phyloP scores from a whole-genome alignment of 352 stramenopile genomes.

The Globisporangium sylvaticum region DNA sequence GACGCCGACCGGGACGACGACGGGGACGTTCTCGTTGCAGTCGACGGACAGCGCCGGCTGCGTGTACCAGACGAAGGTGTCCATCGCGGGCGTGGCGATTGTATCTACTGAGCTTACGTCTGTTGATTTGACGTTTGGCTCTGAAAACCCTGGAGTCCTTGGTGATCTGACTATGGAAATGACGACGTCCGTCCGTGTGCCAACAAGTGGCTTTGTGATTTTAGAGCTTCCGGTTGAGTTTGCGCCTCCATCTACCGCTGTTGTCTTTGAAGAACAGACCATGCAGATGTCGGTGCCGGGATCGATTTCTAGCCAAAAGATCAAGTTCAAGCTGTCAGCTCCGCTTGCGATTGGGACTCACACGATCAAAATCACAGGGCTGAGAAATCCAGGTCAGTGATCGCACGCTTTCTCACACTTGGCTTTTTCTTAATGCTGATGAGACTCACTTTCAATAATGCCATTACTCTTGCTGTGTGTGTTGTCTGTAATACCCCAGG shows the following conservation, averaged over 20 bases:
- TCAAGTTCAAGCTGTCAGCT: background rate
- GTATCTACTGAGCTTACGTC: slow-evolving; percentile 16
- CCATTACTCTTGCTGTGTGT: background rate
- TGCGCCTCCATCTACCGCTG: background rate
- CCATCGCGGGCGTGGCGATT: slow-evolving; percentile 28
- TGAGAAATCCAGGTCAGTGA: slow-evolving; percentile 6
- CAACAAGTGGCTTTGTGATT: slow-evolving; percentile 22
- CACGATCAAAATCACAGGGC: slow-evolving; percentile 3
- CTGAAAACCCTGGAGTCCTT: slow-evolving; percentile 22
- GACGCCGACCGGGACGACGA: slow-evolving; percentile 20
- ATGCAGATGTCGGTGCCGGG: background rate
- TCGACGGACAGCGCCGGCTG: slow-evolving; percentile 28
- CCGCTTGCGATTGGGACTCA: background rate
- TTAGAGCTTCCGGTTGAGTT: slow-evolving; percentile 21
- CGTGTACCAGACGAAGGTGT: slow-evolving; percentile 22
- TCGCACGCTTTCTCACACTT: too few species aligned
- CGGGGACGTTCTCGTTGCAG: slow-evolving; percentile 31
- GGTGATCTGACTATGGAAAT: slow-evolving; percentile 18
- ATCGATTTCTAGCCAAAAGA: background rate
- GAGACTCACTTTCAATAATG: background rate
- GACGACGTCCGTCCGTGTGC: slow-evolving; percentile 16
- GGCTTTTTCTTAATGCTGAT: background rate
- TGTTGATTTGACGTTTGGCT: background rate
- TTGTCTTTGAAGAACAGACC: slow-evolving; percentile 16
- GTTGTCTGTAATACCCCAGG: slow-evolving; percentile 15